Percentiles rank a stretch among this genome's conserved stretches.
phyloP scores from a whole-genome alignment of 148 eudicot species.

The Cornus kousa region DNA sequence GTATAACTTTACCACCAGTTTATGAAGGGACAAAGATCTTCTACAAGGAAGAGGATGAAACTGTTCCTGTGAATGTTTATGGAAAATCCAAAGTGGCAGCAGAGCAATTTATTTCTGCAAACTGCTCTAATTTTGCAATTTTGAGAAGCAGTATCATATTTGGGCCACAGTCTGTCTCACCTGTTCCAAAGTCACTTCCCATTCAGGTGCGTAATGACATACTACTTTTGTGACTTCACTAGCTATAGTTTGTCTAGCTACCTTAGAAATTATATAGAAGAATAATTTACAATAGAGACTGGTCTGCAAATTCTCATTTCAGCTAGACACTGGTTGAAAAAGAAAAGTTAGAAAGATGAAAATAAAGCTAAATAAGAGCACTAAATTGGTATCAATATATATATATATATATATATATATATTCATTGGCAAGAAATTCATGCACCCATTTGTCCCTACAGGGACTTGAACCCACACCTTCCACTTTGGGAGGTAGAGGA shows the following conservation, averaged over 20 bases:
- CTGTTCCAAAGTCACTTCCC: constrained; percentile 88
- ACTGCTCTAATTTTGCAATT: constrained; percentile 72
- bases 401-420: too few relatives aligned
- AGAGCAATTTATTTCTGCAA: constrained; percentile 59
- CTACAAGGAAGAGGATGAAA: constrained; percentile 86
- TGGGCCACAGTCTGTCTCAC: constrained; percentile 82
- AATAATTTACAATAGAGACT: background rate
- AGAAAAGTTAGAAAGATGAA: background rate
- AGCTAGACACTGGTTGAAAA: background rate
- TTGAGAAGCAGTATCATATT: constrained; percentile 93
- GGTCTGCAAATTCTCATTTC: background rate
- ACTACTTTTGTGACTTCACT: constrained; percentile 8
- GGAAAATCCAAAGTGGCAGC: constrained; percentile 87
- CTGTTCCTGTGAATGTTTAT: constrained; percentile 71
- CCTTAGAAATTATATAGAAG: background rate
- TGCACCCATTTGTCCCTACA: too few relatives aligned
- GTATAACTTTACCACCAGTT: constrained; percentile 44
- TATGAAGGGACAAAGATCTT: constrained; percentile 92
- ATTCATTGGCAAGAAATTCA: too few relatives aligned
- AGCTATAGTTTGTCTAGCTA: background rate
- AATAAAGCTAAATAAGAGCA: too few relatives aligned
- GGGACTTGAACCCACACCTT: too few relatives aligned
- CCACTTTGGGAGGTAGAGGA: too few relatives aligned
- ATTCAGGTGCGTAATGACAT: constrained; percentile 56
- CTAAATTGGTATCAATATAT: too few relatives aligned